Percentiles rank a stretch among this genome's conserved stretches.
Conservation (phyloP, 139 green algal species). For the Closterium sp. region DNA sequence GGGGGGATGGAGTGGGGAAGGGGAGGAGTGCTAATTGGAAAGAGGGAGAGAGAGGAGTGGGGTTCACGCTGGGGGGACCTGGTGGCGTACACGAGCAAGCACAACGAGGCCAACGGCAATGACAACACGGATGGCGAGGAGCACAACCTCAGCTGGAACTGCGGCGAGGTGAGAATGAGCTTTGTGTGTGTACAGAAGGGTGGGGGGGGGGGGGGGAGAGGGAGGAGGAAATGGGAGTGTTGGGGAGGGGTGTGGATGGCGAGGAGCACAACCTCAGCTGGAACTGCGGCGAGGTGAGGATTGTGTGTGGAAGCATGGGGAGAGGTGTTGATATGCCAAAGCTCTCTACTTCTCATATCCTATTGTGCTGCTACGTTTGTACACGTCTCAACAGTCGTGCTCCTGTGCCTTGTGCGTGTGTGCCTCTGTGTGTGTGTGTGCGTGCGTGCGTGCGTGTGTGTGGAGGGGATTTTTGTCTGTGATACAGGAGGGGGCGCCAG, state of each 20-base stretch:
- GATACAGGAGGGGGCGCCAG: constrained; percentile 71
- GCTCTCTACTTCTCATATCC: background rate
- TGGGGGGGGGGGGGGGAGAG: background rate
- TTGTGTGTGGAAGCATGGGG: background rate
- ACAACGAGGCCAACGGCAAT: constrained; percentile 85
- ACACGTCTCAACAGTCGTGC: too few relatives aligned
- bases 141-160: constrained; percentile 98
- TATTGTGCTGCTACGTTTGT: too few relatives aligned
- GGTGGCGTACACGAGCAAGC: constrained; percentile 92
- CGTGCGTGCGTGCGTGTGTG: background rate
- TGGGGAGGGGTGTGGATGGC: too few relatives aligned
- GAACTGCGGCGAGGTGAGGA: constrained; percentile 83
- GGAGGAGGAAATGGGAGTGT: background rate
- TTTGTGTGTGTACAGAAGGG: background rate
- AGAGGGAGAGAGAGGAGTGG: too few relatives aligned
- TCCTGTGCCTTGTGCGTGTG: background rate
- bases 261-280: constrained; percentile 94
- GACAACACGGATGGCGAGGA: constrained; percentile 83
- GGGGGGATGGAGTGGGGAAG: too few relatives aligned
- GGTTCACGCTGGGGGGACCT: constrained; percentile 75
- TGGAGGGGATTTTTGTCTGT: too few relatives aligned
- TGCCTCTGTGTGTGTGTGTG: background rate
- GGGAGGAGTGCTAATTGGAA: too few relatives aligned
- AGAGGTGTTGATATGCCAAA: background rate
- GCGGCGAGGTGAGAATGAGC: constrained; percentile 63